These are phyloP conservation scores for Trichoderma sp. DNA, from an alignment of 2,329 filamentous ascomycete genomes.

Conservation along the genomic window DNA sequence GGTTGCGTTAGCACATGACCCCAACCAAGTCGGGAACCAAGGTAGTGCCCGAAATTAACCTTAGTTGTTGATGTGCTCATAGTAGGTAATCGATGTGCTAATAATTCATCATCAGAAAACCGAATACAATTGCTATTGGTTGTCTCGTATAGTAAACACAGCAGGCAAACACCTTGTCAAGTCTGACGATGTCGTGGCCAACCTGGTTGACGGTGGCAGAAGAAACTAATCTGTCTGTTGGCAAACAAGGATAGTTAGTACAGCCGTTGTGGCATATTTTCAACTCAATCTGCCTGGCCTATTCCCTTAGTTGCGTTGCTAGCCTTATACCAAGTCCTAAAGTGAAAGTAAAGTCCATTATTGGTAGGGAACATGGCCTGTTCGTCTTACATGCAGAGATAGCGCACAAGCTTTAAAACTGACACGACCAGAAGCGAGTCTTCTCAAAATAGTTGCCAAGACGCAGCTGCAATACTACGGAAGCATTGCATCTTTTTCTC, in stretches of 20 bases:
- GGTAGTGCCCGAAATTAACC: neutral
- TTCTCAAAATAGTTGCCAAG: neutral
- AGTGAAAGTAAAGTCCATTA: neutral
- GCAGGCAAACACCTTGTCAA: neutral
- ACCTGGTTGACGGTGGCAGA: neutral
- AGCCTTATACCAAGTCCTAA: neutral
- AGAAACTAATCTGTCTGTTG: neutral
- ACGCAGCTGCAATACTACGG: neutral
- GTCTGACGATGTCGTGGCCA: neutral
- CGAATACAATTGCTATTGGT: neutral
- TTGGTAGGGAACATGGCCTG: neutral
- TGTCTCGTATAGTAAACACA: neutral
- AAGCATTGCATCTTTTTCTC: neutral
- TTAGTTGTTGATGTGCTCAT: neutral
- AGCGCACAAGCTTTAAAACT: neutral
- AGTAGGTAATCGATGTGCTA: neutral
- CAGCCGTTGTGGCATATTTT: neutral
- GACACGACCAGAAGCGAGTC: neutral
- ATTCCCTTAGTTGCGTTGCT: neutral
- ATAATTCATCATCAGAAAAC: neutral
- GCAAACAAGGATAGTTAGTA: neutral
- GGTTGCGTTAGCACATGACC: neutral
- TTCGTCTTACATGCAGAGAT: neutral
- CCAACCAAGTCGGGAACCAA: neutral
- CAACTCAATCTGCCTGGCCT: neutral